Base-by-base conservation (phyloP, 176 grass and related monocot genomes). In the Neostapfia colusana region DNA sequence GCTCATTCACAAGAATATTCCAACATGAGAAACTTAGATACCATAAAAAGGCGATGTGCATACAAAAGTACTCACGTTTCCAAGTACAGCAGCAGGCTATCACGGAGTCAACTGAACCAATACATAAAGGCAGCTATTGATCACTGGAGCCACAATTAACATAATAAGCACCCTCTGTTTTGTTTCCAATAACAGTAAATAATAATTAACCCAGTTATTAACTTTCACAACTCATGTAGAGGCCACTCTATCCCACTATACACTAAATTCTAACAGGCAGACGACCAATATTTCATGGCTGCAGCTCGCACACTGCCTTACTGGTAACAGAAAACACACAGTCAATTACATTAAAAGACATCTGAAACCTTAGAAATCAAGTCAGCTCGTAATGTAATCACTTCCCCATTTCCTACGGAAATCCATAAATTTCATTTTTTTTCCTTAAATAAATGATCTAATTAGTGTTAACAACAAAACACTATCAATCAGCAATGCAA, bases 1-100 rank as follows among this genome's bases (percentile, higher is more conserved):
- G 72, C 76, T 77, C 68, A 79, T 61, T 10, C 50, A 83, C 53
- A 89, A 67, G 86, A 86, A 86, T 86, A 89, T 83, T 80, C 80
- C 83, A 60, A 51, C 64, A 79, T 41, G 35, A 88, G 66, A 83
- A 76, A 70, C 79, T 20, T 6, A 81, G 63, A 86, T 85, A 57
- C 50, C 71, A 58, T 60, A 23, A 39, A 80, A 67, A 34, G 66
- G 39, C 0, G 8, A 16, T 60, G 25, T 70, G 44, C 50, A 67
- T 37, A 67, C 27, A 54, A 34, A 81, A 88, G 45, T 67, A 26
- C 73, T 59, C 16, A 85, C 23, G 45, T 80, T 73, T 65, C 37
- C 67, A 72, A 42, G 36, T 72, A 58, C 43, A 74, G 42, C 34
- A 31, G 27, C 68, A 70, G 49, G 35, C 20, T 74, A 53, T 37